Evolutionary conservation across 1,139 yeast species (phyloP).

Genomic region (Diutina sp.): DNA sequence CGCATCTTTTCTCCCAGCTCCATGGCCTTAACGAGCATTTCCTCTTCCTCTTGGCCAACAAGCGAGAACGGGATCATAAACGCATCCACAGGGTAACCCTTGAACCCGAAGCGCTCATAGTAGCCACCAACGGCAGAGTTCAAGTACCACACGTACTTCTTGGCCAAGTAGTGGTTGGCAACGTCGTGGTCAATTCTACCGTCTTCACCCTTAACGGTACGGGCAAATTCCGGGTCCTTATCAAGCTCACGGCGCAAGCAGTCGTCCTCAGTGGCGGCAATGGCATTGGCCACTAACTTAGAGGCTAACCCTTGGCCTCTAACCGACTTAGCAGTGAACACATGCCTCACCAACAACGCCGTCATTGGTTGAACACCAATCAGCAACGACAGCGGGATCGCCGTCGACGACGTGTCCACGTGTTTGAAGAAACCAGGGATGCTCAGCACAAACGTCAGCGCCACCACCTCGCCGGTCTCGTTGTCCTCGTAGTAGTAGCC

Average conservation of each 20-base stretch:
- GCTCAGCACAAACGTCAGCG: conserved; percentile 15
- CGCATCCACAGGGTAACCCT: conserved; percentile 22
- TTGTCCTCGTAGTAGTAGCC: conserved; percentile 17
- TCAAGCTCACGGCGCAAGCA: conserved; percentile 9
- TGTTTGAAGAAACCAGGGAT: conserved; percentile 20
- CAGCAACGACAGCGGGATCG: conserved; percentile 20
- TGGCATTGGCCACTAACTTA: conserved; percentile 15
- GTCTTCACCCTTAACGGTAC: conserved; percentile 16
- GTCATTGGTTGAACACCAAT: conserved; percentile 22
- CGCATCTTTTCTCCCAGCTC: conserved; percentile 10
- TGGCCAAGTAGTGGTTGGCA: conserved; percentile 23
- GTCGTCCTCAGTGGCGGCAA: conserved; percentile 19
- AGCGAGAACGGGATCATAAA: conserved; percentile 19
- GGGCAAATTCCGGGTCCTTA: conserved; percentile 18
- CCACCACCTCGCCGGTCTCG: conserved; percentile 13
- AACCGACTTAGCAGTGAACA: conserved; percentile 16
- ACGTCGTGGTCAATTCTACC: conserved; percentile 19
- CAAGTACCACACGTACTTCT: conserved; percentile 26
- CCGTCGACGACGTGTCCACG: conserved; percentile 15
- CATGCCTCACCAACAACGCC: conserved; percentile 16
- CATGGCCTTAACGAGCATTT: conserved; percentile 13
- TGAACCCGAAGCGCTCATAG: conserved; percentile 28
- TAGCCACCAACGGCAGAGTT: conserved; percentile 23
- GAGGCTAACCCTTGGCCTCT: conserved; percentile 21
- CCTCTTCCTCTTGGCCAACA: conserved; percentile 11